phyloP scores from a whole-genome alignment of 202 grass and related monocot species.

The Musa balbisiana region DNA sequence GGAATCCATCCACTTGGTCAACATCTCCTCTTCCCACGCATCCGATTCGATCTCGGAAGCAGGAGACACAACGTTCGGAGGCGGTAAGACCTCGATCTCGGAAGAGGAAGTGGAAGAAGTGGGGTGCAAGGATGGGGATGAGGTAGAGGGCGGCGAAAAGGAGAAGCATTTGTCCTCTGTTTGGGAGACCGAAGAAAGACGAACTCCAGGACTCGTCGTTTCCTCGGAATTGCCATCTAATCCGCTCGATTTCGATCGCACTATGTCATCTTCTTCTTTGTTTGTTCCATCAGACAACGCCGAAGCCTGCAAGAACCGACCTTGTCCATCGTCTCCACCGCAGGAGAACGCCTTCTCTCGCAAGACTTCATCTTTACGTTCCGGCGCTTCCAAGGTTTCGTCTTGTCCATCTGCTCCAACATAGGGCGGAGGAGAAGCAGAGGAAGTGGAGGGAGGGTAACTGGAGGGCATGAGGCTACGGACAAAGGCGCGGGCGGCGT shows the following conservation, averaged over 20 bases:
- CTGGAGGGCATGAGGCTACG: constrained; percentile 20
- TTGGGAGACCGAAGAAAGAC: neutral
- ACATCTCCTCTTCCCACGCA: constrained; percentile 56
- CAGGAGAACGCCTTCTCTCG: constrained; percentile 2
- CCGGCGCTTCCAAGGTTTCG: neutral
- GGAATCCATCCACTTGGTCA: constrained; percentile 40
- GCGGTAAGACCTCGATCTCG: constrained; percentile 29
- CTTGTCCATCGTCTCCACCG: constrained; percentile 6
- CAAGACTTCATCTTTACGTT: neutral
- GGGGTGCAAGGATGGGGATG: constrained; percentile 24
- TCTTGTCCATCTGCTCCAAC: neutral
- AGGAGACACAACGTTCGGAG: neutral
- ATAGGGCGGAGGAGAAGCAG: neutral
- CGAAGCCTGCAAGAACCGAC: neutral
- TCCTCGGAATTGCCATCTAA: neutral
- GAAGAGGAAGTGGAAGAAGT: constrained; percentile 31
- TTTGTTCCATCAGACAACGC: neutral
- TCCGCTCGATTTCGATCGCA: neutral
- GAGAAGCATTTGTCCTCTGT: constrained; percentile 27
- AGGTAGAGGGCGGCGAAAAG: constrained; percentile 34
- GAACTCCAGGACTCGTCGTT: neutral
- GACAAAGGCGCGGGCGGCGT: constrained; percentile 35
- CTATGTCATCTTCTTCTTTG: neutral
- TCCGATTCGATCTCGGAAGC: constrained; percentile 10
- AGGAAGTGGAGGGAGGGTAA: constrained; percentile 9